Evolutionary conservation across 345 rosid species (phyloP), one percentile per base, ranked within the genome.

Genomic region (Streptanthus diversifolius): DNA sequence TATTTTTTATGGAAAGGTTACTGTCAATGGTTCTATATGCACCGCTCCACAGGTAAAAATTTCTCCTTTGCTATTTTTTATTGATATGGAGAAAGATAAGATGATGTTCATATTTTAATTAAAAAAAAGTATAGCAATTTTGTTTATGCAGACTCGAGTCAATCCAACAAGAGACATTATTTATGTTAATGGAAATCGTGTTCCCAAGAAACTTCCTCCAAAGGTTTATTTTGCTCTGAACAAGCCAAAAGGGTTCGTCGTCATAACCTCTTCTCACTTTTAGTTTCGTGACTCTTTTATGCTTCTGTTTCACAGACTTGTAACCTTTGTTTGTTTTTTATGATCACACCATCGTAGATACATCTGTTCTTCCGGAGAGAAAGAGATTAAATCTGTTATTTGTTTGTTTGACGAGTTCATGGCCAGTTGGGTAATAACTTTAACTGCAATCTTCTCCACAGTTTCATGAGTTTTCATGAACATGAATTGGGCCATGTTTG

Each of bases 181-280:
- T 29, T 95, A 89, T 82, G 97, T 95, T 55, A 88, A 91, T 76
- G 97, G 99, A 35, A 87, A 71, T 75, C 96, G 95, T 60, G 86
- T 93, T 53, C 95, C 97, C 1, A 93, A 85, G 84, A 91, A 64
- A 80, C 79, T 91, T 73, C 97, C 97, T 14, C 97, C 95, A 5
- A 93, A 93, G 70, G 89, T 91, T 60, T 93, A 89, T 79, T 74
- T 93, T 76, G 95, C 97, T 17, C 80, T 91, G n/a, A 89, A 93
- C 86, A 93, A 93, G 84, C 97, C 98, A 15, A 93, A 93, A 84
- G 97, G 98, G 98, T 93, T 64, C 8, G 98, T 77, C 59, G 1
- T 55, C 49, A 29, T 67, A 12, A 68, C 33, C 11, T 47, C 0
- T 47, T 47, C 29, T 41, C 55, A 37, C 41, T 51, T 33, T 36